Evolutionary conservation across 176 grass and related monocot species (phyloP), one percentile per base, ranked within the genome.

Genomic region (Thalia dealbata): DNA sequence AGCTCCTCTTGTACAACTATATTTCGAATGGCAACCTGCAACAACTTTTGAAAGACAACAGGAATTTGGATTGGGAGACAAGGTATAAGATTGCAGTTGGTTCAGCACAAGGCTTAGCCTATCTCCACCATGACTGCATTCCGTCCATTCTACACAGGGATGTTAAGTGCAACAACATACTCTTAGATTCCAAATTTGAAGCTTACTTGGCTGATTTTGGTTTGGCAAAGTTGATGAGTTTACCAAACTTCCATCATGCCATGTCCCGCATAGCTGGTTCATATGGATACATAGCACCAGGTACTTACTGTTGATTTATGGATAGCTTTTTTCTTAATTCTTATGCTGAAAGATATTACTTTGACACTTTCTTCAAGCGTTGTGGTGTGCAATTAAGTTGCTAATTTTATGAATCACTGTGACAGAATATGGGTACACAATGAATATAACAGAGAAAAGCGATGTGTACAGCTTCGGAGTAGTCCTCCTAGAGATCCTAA

Each of bases 271-370:
- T 93, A 15, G 95, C 95, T 5, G 90, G 95, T 70, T 99, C 95
- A 32, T 99, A 93, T 1, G 90, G 95, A 50, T 99, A 93, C 75
- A 99, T 99, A 67, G 95, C 95, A 85, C 95, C 95, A 93, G 90
- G 95, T 73, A 88, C 84, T 14, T 7, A 27, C 16, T n/a, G 10
- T 32, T n/a, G 4, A 14, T 72, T 23, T 18, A 3, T 25, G 10
- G 9, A 70, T 1, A 22, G 43, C n/a, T 48, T 21, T 22, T 18
- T 3, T 45, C 9, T 10, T 61, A 24, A 61, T 23, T 9, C 7
- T 22, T 26, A 24, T 59, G 19, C 62, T 65, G n/a, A n/a, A 30
- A 15, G 14, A 1, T 4, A 38, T 38, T 2, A 38, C 32, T 38
- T 38, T 1, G 32, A 38, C 1, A 38, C 32, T 38, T 38, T 38